phyloP scores from a whole-genome alignment of 768 basidiomycete genomes.

The Lactarius akahatsu region DNA sequence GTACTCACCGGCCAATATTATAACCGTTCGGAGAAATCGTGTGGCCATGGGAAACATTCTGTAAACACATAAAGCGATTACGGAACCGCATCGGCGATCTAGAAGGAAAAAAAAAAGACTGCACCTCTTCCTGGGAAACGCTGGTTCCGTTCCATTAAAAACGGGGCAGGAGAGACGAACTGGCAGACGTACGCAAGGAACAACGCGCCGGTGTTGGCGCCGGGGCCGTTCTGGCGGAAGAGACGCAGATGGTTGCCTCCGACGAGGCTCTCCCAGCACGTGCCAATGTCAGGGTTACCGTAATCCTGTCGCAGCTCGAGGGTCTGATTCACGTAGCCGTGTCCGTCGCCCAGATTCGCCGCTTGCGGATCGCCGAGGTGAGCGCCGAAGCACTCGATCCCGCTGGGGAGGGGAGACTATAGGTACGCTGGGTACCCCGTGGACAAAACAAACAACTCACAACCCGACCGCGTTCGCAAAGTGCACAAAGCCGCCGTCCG shows the following conservation, averaged over 20 bases:
- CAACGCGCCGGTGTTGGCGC: conserved; percentile 36
- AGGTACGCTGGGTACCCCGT: neutral
- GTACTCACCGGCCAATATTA: conserved; percentile 35
- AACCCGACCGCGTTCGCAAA: conserved; percentile 26
- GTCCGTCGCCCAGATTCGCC: conserved; percentile 51
- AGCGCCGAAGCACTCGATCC: conserved; percentile 33
- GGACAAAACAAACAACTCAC: conserved; percentile 17
- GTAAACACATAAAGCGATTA: neutral
- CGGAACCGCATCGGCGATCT: neutral
- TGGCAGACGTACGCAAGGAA: conserved; percentile 38
- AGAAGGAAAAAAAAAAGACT: neutral
- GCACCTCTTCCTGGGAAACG: conserved; percentile 32
- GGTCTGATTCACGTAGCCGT: conserved; percentile 45
- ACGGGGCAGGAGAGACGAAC: neutral
- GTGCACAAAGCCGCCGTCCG: conserved; percentile 24
- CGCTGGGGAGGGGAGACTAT: conserved; percentile 11
- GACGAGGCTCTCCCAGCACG: conserved; percentile 41
- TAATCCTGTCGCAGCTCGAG: conserved; percentile 48
- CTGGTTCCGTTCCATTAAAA: conserved; percentile 16
- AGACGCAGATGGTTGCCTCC: conserved; percentile 29
- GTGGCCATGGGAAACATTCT: conserved; percentile 30
- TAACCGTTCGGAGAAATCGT: conserved; percentile 36
- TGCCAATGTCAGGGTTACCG: conserved; percentile 39
- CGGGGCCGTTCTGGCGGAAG: conserved; percentile 37
- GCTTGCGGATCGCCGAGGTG: conserved; percentile 40